These are phyloP conservation scores for Tagetes patula DNA, from an alignment of 129 eudicot species.

Conservation along the genomic window DNA sequence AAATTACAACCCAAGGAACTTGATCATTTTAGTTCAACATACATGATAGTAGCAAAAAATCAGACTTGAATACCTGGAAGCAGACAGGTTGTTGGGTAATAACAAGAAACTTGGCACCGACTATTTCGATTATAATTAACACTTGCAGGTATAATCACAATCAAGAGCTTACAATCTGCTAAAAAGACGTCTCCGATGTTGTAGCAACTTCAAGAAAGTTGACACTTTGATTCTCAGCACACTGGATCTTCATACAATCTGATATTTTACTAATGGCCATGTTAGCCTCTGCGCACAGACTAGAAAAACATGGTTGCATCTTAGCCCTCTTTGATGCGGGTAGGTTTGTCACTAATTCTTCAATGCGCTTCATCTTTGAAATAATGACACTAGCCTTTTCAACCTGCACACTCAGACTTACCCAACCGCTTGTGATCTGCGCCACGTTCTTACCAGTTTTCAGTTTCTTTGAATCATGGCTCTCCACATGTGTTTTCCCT, in stretches of 20 bases:
- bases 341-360: neutral
- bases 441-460: neutral
- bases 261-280: neutral
- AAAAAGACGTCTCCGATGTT: neutral
- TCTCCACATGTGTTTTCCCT: neutral
- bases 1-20: too few relatives aligned
- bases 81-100: too few relatives aligned
- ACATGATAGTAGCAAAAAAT: too few relatives aligned
- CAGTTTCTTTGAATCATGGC: neutral
- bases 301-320: conserved; percentile 7
- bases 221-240: neutral
- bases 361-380: neutral
- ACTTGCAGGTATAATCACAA: neutral
- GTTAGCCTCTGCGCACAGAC: conserved; percentile 12
- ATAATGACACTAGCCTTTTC: neutral
- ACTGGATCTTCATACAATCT: conserved; percentile 13
- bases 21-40: too few relatives aligned
- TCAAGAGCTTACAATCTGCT: conserved; percentile 7
- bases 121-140: too few relatives aligned
- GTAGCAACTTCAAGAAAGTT: neutral
- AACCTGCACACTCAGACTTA: neutral
- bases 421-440: neutral
- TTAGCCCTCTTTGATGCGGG: neutral
- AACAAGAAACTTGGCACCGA: too few relatives aligned
- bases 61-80: too few relatives aligned